Percentiles rank a stretch among this genome's conserved stretches.
Conservation (phyloP, 2,329 filamentous ascomycete genomes). For the Dactylellina leptospora region DNA sequence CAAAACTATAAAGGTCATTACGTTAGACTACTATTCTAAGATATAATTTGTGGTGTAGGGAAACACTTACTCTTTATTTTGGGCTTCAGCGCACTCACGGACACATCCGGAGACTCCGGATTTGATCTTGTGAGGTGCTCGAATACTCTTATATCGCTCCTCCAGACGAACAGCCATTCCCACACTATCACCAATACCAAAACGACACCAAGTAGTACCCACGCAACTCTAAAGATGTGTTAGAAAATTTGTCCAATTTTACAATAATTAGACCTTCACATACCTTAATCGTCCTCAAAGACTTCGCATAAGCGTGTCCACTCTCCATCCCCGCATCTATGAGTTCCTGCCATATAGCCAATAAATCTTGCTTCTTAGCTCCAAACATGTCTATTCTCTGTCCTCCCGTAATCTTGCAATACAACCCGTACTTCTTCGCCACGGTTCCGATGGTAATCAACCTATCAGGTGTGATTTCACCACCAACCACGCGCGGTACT, state of each 20-base stretch:
- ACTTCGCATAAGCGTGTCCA: conserved; percentile 90
- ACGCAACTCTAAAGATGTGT: conserved; percentile 72
- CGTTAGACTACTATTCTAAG: background rate
- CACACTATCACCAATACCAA: conserved; percentile 86
- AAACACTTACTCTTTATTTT: conserved; percentile 79
- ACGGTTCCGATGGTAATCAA: conserved; percentile 84
- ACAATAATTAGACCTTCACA: conserved; percentile 54
- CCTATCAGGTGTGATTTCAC: conserved; percentile 87
- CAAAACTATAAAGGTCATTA: too few relatives aligned
- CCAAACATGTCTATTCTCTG: conserved; percentile 95
- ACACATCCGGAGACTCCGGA: conserved; percentile 89
- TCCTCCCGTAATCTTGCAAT: conserved; percentile 91
- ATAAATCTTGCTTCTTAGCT: conserved; percentile 83
- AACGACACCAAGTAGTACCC: conserved; percentile 89
- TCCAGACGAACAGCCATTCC: conserved; percentile 88
- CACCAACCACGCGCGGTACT: conserved; percentile 80
- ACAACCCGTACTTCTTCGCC: conserved; percentile 82
- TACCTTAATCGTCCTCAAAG: conserved; percentile 80
- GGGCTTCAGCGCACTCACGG: conserved; percentile 90
- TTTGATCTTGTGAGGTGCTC: conserved; percentile 90
- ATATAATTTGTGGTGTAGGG: conserved; percentile 10
- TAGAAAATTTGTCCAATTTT: background rate
- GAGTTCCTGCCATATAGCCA: conserved; percentile 81
- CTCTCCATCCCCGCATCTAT: conserved; percentile 88
- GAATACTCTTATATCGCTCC: conserved; percentile 89